Conservation (phyloP, 352 stramenopile species). For the Pythium sukuiense region DNA sequence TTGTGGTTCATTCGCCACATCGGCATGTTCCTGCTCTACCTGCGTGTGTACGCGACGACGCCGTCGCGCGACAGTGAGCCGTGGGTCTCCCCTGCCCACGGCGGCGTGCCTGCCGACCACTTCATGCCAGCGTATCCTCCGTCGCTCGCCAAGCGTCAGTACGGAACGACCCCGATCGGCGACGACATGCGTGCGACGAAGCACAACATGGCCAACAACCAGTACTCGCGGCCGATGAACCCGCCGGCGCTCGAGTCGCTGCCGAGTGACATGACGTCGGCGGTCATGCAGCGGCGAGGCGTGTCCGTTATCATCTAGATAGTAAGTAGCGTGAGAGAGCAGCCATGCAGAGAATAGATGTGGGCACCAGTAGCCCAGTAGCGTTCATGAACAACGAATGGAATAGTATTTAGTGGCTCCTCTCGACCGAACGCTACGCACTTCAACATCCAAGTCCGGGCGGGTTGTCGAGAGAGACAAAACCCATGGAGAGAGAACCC, state of each 20-base stretch:
- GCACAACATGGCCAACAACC: not conserved
- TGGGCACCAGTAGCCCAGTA: not conserved
- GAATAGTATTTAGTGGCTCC: not conserved
- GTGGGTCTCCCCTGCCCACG: constrained; percentile 14
- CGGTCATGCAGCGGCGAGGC: constrained; percentile 15
- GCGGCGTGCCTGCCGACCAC: constrained; percentile 11
- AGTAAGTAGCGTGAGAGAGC: no score
- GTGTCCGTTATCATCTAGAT: constrained; percentile 12
- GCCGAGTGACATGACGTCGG: constrained; percentile 8
- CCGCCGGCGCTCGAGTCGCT: constrained; percentile 3
- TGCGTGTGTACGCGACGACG: constrained; percentile 50
- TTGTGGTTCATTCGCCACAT: constrained; percentile 60
- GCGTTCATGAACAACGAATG: not conserved
- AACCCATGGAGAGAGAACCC: not conserved
- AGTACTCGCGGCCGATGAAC: constrained; percentile 1
- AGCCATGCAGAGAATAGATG: not conserved
- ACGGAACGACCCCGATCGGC: constrained; percentile 1
- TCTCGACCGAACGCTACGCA: not conserved
- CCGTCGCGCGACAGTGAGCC: constrained; percentile 29
- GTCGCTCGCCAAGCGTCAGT: constrained; percentile 2
- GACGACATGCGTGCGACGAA: constrained; percentile 4
- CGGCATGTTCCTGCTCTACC: constrained; percentile 58
- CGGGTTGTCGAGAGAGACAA: no score
- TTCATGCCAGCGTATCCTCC: constrained; percentile 7
- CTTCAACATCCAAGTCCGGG: not conserved